These are phyloP conservation scores for Strigomonas galati DNA, from an alignment of 208 protist species.

Conservation along the genomic window DNA sequence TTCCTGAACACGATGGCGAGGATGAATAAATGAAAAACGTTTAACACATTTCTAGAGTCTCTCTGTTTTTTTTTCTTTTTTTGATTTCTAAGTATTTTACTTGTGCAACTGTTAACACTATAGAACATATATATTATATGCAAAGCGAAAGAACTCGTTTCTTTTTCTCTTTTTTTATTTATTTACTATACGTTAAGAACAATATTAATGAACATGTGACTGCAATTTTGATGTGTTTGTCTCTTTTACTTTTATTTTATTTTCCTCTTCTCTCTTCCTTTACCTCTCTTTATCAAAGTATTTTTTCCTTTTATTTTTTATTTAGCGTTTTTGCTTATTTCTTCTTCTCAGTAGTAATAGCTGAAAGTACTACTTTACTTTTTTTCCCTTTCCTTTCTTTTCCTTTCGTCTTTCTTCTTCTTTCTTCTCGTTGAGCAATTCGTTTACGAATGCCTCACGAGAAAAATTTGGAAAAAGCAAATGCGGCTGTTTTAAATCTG, in stretches of 20 bases:
- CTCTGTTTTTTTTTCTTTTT: not conserved
- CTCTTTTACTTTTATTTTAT: not conserved
- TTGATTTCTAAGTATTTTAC: no score
- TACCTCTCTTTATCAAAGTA: not conserved
- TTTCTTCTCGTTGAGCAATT: not conserved
- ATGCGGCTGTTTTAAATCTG: conserved; percentile 35
- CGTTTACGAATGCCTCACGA: conserved; percentile 31
- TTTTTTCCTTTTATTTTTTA: not conserved
- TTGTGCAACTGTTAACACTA: no score
- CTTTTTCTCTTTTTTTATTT: conserved; percentile 9
- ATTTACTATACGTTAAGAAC: not conserved
- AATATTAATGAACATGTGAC: not conserved
- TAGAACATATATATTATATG: no score
- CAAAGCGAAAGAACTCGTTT: not conserved
- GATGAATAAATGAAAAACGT: no score
- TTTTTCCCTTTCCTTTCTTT: not conserved
- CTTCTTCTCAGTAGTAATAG: not conserved
- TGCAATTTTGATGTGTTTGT: not conserved
- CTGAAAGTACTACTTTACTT: not conserved
- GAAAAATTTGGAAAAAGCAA: conserved; percentile 32
- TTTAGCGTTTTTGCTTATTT: not conserved
- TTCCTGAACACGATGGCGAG: no score
- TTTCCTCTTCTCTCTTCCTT: not conserved
- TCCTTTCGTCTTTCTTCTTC: not conserved
- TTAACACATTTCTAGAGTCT: no score